A percentile compares a stretch with the other conserved stretches of the same genome.
These are phyloP conservation scores for Aegilops tauschii DNA, from an alignment of 176 grass and related monocot genomes.

Conservation along the genomic window DNA sequence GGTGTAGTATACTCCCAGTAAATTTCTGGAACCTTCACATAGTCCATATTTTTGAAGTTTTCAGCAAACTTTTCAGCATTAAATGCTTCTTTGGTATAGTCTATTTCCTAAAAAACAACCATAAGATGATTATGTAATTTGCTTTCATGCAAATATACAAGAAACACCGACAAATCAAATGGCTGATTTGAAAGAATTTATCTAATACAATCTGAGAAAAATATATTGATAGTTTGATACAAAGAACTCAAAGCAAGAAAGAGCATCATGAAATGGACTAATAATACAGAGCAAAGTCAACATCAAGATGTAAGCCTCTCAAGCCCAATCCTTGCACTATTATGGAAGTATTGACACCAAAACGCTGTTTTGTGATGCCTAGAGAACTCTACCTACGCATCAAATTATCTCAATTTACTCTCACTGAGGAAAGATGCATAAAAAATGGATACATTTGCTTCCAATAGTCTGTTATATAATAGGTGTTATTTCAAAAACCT, in stretches of 20 bases:
- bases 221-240: background rate
- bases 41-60: constrained; percentile 88
- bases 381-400: background rate
- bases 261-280: background rate
- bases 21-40: constrained; percentile 90
- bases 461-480: background rate
- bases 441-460: background rate
- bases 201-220: background rate
- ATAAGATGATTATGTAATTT: constrained; percentile 25
- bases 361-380: background rate
- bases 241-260: background rate
- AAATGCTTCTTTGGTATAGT: constrained; percentile 98
- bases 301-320: background rate
- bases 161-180: background rate
- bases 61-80: constrained; percentile 86
- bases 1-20: constrained; percentile 90
- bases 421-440: background rate
- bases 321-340: background rate
- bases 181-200: background rate
- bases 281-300: background rate
- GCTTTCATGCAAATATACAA: constrained; percentile 1
- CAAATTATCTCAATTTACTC: background rate
- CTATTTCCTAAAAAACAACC: constrained; percentile 81
- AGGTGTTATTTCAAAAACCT: background rate
- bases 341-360: background rate